Conservation (phyloP, 164 flowering plant genomes). For the Stephania yunnanensis region DNA sequence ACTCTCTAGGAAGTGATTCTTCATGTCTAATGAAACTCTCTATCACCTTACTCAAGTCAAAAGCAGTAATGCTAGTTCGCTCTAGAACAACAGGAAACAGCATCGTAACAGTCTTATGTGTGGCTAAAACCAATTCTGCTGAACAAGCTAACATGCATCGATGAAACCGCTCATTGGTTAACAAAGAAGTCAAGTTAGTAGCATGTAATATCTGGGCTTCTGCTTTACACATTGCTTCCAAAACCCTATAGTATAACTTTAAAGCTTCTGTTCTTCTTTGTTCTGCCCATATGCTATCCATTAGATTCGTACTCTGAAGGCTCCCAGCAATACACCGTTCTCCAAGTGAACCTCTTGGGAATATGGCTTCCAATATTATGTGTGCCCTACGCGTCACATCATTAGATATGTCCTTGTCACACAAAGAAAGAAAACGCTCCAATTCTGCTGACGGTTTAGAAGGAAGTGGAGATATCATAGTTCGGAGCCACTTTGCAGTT, state of each 20-base stretch:
- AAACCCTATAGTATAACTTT: conserved; percentile 80
- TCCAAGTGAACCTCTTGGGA: conserved; percentile 65
- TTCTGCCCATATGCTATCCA: conserved; percentile 91
- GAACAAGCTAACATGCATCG: conserved; percentile 99
- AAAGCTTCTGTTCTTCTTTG: conserved; percentile 79
- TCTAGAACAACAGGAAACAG: conserved; percentile 89
- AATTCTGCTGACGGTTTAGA: conserved; percentile 73
- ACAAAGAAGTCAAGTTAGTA: conserved; percentile 68
- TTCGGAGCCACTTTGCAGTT: conserved; percentile 95
- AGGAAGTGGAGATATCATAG: conserved; percentile 78
- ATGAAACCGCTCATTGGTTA: conserved; percentile 95
- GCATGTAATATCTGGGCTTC: conserved; percentile 72
- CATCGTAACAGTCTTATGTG: conserved; percentile 89
- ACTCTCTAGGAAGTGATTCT: conserved; percentile 87
- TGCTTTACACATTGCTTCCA: conserved; percentile 89
- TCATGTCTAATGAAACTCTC: conserved; percentile 96
- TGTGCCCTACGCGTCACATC: conserved; percentile 74
- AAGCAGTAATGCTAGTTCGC: conserved; percentile 94
- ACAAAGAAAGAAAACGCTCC: conserved; percentile 57
- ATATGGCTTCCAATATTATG: conserved; percentile 82
- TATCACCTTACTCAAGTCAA: conserved; percentile 99
- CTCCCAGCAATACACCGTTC: conserved; percentile 46
- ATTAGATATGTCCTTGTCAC: conserved; percentile 63
- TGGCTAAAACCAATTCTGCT: conserved; percentile 90
- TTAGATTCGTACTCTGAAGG: conserved; percentile 51